A percentile compares a stretch with the other conserved stretches of the same genome.
Evolutionary conservation across 2,329 filamentous ascomycete genomes (phyloP).

Genomic region (Fusarium anthophilum): DNA sequence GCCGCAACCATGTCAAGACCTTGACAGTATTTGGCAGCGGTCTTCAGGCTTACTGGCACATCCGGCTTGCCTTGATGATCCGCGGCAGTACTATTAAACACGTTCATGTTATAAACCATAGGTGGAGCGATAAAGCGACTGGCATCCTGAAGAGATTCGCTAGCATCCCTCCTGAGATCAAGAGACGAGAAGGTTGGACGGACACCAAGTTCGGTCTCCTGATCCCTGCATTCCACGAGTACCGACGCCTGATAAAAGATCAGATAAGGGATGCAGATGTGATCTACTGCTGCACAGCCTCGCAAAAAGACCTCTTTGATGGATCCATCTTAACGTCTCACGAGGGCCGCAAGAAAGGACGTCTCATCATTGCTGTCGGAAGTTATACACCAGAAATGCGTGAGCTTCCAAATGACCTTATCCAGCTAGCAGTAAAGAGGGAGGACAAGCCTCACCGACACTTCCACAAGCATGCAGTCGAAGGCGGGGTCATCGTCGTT

Average conservation of each 20-base stretch:
- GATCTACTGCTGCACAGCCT: slow-evolving; percentile 90
- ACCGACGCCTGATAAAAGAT: slow-evolving; percentile 71
- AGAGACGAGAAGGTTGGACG: slow-evolving; percentile 68
- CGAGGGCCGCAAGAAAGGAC: slow-evolving; percentile 74
- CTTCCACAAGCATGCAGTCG: slow-evolving; percentile 72
- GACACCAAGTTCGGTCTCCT: slow-evolving; percentile 73
- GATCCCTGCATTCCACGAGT: slow-evolving; percentile 77
- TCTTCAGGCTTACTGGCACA: slow-evolving; percentile 93
- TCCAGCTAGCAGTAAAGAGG: slow-evolving; percentile 68
- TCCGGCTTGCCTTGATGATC: slow-evolving; percentile 82
- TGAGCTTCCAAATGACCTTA: slow-evolving; percentile 81
- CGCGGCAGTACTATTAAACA: slow-evolving; percentile 76
- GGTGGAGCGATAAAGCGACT: slow-evolving; percentile 68
- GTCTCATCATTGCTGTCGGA: slow-evolving; percentile 78
- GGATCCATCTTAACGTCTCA: slow-evolving; percentile 74
- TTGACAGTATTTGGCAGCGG: slow-evolving; percentile 88
- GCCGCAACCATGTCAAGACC: slow-evolving; percentile 75
- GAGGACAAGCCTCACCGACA: slow-evolving; percentile 61
- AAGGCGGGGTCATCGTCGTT: slow-evolving; percentile 74
- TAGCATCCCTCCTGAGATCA: slow-evolving; percentile 53
- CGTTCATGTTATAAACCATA: slow-evolving; percentile 84
- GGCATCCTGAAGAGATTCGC: slow-evolving; percentile 61
- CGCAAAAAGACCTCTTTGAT: slow-evolving; percentile 78
- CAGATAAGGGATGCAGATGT: slow-evolving; percentile 78
- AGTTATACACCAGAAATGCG: slow-evolving; percentile 78